Conservation (phyloP, 2,329 filamentous ascomycete species). For the Aspergillus floridensis region DNA sequence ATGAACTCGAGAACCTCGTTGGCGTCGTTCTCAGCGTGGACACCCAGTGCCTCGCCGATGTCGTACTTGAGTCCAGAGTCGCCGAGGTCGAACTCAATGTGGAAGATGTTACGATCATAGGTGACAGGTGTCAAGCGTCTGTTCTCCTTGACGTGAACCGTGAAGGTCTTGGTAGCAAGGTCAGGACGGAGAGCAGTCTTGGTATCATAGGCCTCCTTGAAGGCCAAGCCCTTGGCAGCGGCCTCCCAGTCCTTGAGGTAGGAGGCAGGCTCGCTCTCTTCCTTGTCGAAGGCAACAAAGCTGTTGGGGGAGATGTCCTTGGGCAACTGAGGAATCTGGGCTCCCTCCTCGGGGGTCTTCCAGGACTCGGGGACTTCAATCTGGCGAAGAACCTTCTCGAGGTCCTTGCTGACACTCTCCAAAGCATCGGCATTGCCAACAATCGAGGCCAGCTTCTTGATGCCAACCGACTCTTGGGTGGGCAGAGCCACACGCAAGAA, state of each 20-base stretch:
- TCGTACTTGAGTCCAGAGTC: slow-evolving; percentile 89
- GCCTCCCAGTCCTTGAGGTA: slow-evolving; percentile 75
- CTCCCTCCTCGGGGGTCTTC: slow-evolving; percentile 62
- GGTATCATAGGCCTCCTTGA: slow-evolving; percentile 91
- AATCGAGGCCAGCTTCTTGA: slow-evolving; percentile 64
- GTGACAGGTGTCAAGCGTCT: slow-evolving; percentile 80
- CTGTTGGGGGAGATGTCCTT: slow-evolving; percentile 71
- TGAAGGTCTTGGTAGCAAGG: slow-evolving; percentile 77
- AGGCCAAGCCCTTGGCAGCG: slow-evolving; percentile 80
- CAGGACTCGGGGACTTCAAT: slow-evolving; percentile 77
- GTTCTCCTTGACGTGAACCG: slow-evolving; percentile 91
- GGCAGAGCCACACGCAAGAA: slow-evolving; percentile 77
- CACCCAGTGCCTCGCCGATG: slow-evolving; percentile 93
- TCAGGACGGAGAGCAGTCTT: slow-evolving; percentile 75
- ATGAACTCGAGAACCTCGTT: slow-evolving; percentile 81
- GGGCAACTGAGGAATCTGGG: slow-evolving; percentile 49
- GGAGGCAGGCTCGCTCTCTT: slow-evolving; percentile 65
- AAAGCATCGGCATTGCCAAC: slow-evolving; percentile 61
- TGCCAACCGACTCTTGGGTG: slow-evolving; percentile 59
- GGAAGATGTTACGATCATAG: slow-evolving; percentile 99
- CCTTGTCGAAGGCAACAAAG: slow-evolving; percentile 77
- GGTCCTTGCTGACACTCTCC: slow-evolving; percentile 57
- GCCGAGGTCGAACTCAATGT: slow-evolving; percentile 97
- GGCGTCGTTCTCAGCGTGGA: slow-evolving; percentile 91
- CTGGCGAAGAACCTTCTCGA: slow-evolving; percentile 68